Evolutionary conservation across 805 yeast species (phyloP).

Genomic region (Candida ipomoeae): DNA sequence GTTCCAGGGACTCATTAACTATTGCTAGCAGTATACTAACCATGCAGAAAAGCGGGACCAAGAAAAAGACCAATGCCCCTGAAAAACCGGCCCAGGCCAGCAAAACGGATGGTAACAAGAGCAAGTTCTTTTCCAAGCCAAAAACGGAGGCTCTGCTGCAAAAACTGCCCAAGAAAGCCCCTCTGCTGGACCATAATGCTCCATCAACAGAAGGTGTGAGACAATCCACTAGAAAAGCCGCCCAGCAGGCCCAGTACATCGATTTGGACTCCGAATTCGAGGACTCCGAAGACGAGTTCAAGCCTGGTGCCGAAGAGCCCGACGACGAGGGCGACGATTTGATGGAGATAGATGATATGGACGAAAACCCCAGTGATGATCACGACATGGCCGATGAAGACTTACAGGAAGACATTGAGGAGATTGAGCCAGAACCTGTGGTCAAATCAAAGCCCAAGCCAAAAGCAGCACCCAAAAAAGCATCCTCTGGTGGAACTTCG

Average conservation of each 20-base stretch:
- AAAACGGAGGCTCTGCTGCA: background rate
- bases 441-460: conserved; percentile 4
- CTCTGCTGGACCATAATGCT: background rate
- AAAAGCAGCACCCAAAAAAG: conserved; percentile 7
- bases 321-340: conserved; percentile 11
- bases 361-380: conserved; percentile 9
- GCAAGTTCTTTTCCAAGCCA: background rate
- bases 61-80: background rate
- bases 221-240: conserved; percentile 9
- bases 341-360: conserved; percentile 15
- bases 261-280: conserved; percentile 18
- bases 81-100: background rate
- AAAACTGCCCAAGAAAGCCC: background rate
- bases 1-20: too few species aligned
- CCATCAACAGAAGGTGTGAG: conserved; percentile 8
- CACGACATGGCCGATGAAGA: conserved; percentile 6
- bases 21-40: background rate
- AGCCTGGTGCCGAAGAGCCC: conserved; percentile 18
- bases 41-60: background rate
- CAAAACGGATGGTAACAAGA: conserved; percentile 1
- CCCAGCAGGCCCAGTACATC: conserved; percentile 10
- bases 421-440: conserved; percentile 12
- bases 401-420: conserved; percentile 11
- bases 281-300: conserved; percentile 24
- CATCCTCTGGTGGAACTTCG: background rate